Evolutionary conservation across 306 rosid genomes (phyloP).

Genomic region (Acacia acuminata): DNA sequence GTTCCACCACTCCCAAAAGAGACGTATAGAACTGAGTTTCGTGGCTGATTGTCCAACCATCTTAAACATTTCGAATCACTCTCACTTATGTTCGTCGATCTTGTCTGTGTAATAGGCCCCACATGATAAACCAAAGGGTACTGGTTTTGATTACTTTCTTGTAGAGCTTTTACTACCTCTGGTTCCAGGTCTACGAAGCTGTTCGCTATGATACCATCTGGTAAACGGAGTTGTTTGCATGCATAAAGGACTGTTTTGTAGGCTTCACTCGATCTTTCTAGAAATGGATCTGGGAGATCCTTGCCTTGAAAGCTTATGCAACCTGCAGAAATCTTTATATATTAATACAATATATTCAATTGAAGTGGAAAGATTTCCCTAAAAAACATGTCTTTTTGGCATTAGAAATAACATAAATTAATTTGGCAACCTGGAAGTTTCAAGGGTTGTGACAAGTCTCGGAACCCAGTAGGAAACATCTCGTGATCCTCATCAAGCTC

Average conservation of each 20-base stretch:
- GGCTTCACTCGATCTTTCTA: background rate
- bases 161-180: no score
- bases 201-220: background rate
- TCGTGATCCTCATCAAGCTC: background rate
- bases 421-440: background rate
- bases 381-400: background rate
- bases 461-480: background rate
- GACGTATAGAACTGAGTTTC: constrained; percentile 22
- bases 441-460: background rate
- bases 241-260: background rate
- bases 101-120: background rate
- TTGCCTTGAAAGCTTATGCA: background rate
- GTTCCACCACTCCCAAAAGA: constrained; percentile 1
- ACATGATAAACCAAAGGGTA: background rate
- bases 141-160: background rate
- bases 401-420: background rate
- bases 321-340: background rate
- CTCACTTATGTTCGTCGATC: background rate
- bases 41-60: constrained; percentile 25
- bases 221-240: background rate
- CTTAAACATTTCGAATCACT: background rate
- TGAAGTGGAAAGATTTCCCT: background rate
- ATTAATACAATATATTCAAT: background rate
- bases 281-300: background rate
- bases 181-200: background rate